Evolutionary conservation across 2,329 filamentous ascomycete species (phyloP).

Genomic region (Acrodontium crateriforme): DNA sequence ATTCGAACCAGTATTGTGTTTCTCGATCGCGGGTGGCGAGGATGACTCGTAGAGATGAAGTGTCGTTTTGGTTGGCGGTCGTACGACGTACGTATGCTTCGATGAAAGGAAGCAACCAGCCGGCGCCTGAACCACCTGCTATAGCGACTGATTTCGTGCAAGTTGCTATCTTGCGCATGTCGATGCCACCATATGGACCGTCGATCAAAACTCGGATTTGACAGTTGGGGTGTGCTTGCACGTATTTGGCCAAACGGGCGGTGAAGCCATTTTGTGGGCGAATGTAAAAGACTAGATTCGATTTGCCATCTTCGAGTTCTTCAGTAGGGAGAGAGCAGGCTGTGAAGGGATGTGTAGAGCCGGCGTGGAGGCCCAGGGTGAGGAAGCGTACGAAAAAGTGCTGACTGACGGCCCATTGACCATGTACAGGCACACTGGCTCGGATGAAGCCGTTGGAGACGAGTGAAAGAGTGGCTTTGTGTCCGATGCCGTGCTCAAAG

Average conservation of each 20-base stretch:
- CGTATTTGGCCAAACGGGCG: slow-evolving; percentile 28
- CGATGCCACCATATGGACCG: slow-evolving; percentile 44
- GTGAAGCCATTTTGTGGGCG: slow-evolving; percentile 38
- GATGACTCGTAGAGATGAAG: slow-evolving; percentile 8
- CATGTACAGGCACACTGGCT: slow-evolving; percentile 30
- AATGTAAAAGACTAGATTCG: slow-evolving; percentile 44
- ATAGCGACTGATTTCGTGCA: slow-evolving; percentile 36
- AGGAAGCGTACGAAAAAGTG: slow-evolving; percentile 43
- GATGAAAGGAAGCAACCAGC: slow-evolving; percentile 37
- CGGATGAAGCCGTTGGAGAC: slow-evolving; percentile 30
- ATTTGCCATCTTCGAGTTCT: too few species aligned
- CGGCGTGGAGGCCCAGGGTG: slow-evolving; percentile 27
- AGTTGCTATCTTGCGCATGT: slow-evolving; percentile 21
- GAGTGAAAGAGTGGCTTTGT: slow-evolving; percentile 28
- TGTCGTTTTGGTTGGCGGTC: not conserved
- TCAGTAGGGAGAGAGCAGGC: slow-evolving; percentile 38
- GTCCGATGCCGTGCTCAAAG: slow-evolving; percentile 36
- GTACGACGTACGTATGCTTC: slow-evolving; percentile 22
- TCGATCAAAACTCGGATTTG: slow-evolving; percentile 38
- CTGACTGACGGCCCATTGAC: slow-evolving; percentile 39
- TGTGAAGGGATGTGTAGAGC: slow-evolving; percentile 42
- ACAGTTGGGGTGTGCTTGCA: slow-evolving; percentile 23
- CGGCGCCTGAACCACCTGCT: slow-evolving; percentile 43
- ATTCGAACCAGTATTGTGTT: slow-evolving; percentile 25
- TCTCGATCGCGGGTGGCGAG: slow-evolving; percentile 24